These are phyloP conservation scores for Phytophthora pinifolia DNA, from an alignment of 352 stramenopile species.

Conservation along the genomic window DNA sequence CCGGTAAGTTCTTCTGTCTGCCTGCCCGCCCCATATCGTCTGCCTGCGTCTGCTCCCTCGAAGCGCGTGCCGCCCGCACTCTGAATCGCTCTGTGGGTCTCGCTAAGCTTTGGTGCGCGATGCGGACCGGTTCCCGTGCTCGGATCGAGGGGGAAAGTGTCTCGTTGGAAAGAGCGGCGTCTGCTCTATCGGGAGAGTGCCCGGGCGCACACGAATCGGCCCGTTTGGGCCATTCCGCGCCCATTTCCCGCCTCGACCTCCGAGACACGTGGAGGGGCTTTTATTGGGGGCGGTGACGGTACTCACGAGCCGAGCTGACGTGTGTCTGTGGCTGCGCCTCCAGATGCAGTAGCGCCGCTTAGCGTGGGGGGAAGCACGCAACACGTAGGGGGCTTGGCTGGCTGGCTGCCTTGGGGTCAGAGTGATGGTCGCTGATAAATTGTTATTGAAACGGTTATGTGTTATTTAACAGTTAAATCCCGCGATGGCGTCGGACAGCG, in stretches of 20 bases:
- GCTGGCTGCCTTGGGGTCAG: neutral
- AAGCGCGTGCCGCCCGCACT: slow-evolving; percentile 21
- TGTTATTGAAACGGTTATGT: slow-evolving; percentile 32
- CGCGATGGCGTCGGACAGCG: slow-evolving; percentile 50
- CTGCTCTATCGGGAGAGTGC: slow-evolving; percentile 24
- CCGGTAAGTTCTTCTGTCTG: slow-evolving; percentile 28
- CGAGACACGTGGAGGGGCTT: slow-evolving; percentile 14
- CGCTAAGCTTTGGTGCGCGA: slow-evolving; percentile 6
- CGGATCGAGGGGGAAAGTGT: slow-evolving; percentile 8
- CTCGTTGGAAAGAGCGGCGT: slow-evolving; percentile 14
- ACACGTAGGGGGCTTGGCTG: slow-evolving; percentile 20
- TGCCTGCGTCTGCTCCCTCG: slow-evolving; percentile 16
- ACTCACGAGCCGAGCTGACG: slow-evolving; percentile 15
- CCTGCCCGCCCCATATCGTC: slow-evolving; percentile 5
- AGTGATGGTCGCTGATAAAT: slow-evolving; percentile 28
- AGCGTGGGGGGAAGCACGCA: slow-evolving; percentile 23
- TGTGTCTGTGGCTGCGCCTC: slow-evolving; percentile 16
- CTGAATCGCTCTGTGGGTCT: slow-evolving; percentile 24
- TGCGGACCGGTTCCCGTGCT: slow-evolving; percentile 19
- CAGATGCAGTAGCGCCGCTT: slow-evolving; percentile 36
- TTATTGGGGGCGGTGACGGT: slow-evolving; percentile 1
- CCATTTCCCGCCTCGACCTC: slow-evolving; percentile 13
- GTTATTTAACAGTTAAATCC: slow-evolving; percentile 41
- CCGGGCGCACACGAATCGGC: slow-evolving; percentile 12
- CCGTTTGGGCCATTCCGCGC: slow-evolving; percentile 27